Evolutionary conservation across 2,329 filamentous ascomycete genomes (phyloP), one percentile per base, ranked within the genome.

Genomic region (Botrytis paeoniae): DNA sequence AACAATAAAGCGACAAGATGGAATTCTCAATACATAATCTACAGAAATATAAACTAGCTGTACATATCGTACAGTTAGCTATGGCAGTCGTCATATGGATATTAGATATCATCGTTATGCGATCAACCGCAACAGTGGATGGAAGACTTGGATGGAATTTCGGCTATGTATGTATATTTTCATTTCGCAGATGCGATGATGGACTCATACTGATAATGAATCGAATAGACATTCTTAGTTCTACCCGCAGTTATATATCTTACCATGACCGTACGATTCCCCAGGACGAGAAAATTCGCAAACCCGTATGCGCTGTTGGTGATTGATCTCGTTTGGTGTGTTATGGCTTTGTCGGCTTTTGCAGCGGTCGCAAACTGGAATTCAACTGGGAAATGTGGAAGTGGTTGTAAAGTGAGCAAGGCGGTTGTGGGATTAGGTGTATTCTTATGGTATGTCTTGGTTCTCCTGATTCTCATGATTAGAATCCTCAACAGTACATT

Each of bases 281-380:
- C 86, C 65, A 86, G 89, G 75, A 90, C 90, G 7, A 85, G 88
- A 71, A 88, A 85, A 75, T 84, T 89, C 70, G 90, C 89, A 69
- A 84, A 91, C 73, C 88, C 89, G 4, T 86, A 89, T 76, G 89
- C 85, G 74, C 89, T 92, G 85, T 82, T 89, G 37, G 82, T 81
- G 14, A 83, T 91, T 45, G 90, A 92, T 78, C 81, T 81, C n/a
- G 57, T 89, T 73, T 90, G 86, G 79, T 83, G 84, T 78, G 80
- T 92, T 76, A 82, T 92, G 75, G 92, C 90, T 89, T 83, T 92
- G 61, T 90, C 89, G 4, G 90, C 87, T 29, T 92, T 92, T 79
- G 87, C 90, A 43, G 86, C 88, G 29, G 88, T 92, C 79, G 89
- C 90, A 3, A 85, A 87, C 14, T 92, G 88, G 82, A 91, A 92